Percentiles rank a stretch among this genome's conserved stretches.
phyloP scores from a whole-genome alignment of 208 protist genomes.

The Porcisia deanei region DNA sequence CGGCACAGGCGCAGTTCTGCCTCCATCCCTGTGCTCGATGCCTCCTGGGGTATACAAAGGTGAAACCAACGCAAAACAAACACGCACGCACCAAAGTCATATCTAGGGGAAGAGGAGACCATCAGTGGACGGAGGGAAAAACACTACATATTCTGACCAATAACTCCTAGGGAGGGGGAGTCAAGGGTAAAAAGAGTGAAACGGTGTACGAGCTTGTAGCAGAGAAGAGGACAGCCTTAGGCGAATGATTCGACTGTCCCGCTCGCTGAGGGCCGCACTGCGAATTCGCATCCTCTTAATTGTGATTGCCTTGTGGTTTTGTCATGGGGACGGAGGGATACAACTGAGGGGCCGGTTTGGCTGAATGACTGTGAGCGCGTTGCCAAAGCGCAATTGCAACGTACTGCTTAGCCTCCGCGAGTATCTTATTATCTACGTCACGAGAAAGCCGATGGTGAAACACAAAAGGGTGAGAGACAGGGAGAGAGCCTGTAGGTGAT shows the following conservation, averaged over 20 bases:
- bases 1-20: not conserved
- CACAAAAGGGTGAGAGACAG: constrained; percentile 61
- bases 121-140: not conserved
- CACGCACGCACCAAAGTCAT: not conserved
- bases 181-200: not conserved
- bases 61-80: not conserved
- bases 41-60: too few species aligned
- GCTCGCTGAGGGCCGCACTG: not conserved
- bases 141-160: not conserved
- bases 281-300: constrained; percentile 8
- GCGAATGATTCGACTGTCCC: not conserved
- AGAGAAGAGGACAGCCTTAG: not conserved
- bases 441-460: constrained; percentile 76
- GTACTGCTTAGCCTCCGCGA: constrained; percentile 77
- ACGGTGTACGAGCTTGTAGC: too few species aligned
- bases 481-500: constrained; percentile 69
- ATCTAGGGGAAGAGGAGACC: not conserved
- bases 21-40: not conserved
- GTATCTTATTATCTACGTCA: constrained; percentile 72
- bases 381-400: constrained; percentile 65
- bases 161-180: not conserved
- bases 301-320: constrained; percentile 7
- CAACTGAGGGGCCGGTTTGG: constrained; percentile 21
- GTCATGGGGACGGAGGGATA: constrained; percentile 1
- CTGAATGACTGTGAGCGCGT: constrained; percentile 29